These are phyloP conservation scores for Vicia sativa DNA, from an alignment of 306 rosid genomes.

Conservation along the genomic window DNA sequence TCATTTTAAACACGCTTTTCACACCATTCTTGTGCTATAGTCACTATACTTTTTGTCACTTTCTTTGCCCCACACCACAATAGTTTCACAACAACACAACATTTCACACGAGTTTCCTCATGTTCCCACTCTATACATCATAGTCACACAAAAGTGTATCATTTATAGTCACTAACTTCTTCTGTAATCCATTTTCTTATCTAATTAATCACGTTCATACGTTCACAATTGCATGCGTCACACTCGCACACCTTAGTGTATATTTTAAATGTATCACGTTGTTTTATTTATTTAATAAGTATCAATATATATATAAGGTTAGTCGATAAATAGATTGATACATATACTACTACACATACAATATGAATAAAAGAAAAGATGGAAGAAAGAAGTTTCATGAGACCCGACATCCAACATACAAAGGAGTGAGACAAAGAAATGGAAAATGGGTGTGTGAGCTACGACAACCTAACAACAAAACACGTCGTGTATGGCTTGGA, in stretches of 20 bases:
- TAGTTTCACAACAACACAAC: neutral
- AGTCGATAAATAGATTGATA: neutral
- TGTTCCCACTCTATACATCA: neutral
- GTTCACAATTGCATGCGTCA: neutral
- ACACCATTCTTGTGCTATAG: constrained; percentile 31
- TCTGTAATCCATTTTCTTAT: neutral
- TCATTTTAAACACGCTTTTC: constrained; percentile 36
- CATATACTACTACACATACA: neutral
- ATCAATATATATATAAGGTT: neutral
- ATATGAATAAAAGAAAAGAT: constrained; percentile 52
- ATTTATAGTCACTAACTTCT: neutral
- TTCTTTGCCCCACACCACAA: neutral
- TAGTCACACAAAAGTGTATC: neutral
- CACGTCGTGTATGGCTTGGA: constrained; percentile 71
- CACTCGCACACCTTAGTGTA: neutral
- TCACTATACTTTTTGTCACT: neutral
- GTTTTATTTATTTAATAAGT: neutral
- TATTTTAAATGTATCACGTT: neutral
- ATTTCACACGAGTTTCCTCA: constrained; percentile 7
- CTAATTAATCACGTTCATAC: neutral
- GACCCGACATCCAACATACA: constrained; percentile 73
- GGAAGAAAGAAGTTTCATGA: constrained; percentile 75
- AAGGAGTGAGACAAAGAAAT: constrained; percentile 65
- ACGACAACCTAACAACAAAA: constrained; percentile 54
- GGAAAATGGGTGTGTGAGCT: constrained; percentile 88